Base-by-base conservation (phyloP, 345 rosid genomes). In the Linum usitatissimum region DNA sequence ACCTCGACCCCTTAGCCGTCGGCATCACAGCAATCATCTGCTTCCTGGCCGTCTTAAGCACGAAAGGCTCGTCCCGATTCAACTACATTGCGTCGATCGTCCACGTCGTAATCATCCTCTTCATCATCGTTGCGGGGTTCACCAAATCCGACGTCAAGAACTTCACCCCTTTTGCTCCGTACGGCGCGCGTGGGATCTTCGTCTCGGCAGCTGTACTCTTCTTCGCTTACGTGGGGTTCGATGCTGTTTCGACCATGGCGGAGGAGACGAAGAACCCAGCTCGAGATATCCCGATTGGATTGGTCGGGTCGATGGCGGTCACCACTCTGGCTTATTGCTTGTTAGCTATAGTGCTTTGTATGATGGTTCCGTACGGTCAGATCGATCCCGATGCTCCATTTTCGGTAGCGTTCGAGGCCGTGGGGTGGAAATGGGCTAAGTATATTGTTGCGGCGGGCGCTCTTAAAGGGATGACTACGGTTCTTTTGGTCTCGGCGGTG, bases 221-320 rank as follows among this genome's bases (percentile, higher is more conserved):
- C 84, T 86, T 91, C 2, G 90, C 96, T 0, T 91, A 88, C 21
- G 72, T 86, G 6, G 98, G 96, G 5, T 91, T 88, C 3, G 98
- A 91, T 39, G 95, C 92, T 0, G 92, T 91, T 49, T 71, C 98
- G 1, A 91, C 98, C 0, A 82, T 88, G 92, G 98, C 96, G 0
- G 98, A 91, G 71, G 98, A 88, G 71, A 86, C 95, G 2, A 86
- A 88, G 63, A 80, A 91, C 68, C 98, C 98, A 0, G 86, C 81
- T 20, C 62, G 70, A n/a, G 88, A 91, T 60, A 85, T 91, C 53
- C 98, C 96, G 0, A 80, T 92, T 13, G 98, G 98, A 18, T 84
- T 92, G 7, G 79, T 89, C 0, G 87, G 94, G 9, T 86, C 90
- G 1, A 84, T 86, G 87, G 9, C 68, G 13, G 55, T 82, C 9